Base-by-base conservation (phyloP, 495 filamentous ascomycete species). In the Cercophora samala region DNA sequence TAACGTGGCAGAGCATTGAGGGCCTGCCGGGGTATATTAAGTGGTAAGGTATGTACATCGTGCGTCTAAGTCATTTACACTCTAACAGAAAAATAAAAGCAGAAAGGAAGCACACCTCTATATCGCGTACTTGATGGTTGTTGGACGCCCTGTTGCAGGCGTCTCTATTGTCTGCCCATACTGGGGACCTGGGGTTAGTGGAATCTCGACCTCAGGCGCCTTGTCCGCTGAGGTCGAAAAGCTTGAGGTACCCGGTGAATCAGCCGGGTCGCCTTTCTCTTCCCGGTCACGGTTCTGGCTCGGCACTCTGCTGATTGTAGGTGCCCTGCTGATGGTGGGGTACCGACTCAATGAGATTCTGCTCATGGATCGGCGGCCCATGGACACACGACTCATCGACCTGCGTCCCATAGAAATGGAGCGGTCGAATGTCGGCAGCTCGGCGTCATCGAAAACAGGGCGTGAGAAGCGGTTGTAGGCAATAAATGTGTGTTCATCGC, bases 391-490 rank as follows among this genome's bases (percentile, higher is more conserved):
- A 9, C 13, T 46, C 37, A 46, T 46, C 15, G 37, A 46, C 37
- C 37, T 46, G 8, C 37, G 37, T 3, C 37, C 37, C 37, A 46
- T 46, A 2, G 37, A 46, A 46, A 46, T 3, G 37, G 37, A 3
- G 37, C 37, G 37, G 37, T 46, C 37, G 37, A 46, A 46, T 11
- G 37, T 46, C 15, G 60, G 60, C 25, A 62, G 29, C 60, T 62
- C 60, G n/a, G 66, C 65, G 2, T 74, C 60, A 61, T 69, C 69
- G 53, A 69, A 75, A 5, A 76, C 65, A 0, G 81, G 79, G 21
- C 82, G 73, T 46, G 84, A 84, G 68, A 88, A 88, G 5, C 82
- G 81, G 68, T 87, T 87, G 68, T 86, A 86, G 3, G 82, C 75
- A 17, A 87, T 78, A 74, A 85, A 78, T 3, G 75, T 76, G 56